Conservation (phyloP, 2,329 filamentous ascomycete genomes). For the Pyrenophora teres region DNA sequence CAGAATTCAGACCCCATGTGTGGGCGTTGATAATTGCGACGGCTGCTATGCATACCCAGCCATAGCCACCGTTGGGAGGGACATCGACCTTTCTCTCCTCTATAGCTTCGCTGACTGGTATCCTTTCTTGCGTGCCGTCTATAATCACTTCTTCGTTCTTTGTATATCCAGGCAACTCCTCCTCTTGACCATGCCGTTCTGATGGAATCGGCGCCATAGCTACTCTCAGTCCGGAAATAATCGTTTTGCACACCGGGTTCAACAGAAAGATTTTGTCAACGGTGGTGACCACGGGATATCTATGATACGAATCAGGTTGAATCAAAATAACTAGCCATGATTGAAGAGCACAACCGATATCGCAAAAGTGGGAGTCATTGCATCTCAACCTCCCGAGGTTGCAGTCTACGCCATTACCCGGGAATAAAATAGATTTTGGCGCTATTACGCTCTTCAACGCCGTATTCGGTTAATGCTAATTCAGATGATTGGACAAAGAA, state of each 20-base stretch:
- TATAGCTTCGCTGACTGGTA: background rate
- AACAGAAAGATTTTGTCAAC: background rate
- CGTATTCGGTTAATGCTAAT: background rate
- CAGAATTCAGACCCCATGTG: conserved; percentile 75
- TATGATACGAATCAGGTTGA: background rate
- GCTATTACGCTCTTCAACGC: conserved; percentile 10
- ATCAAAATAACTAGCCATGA: background rate
- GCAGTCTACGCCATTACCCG: conserved; percentile 5
- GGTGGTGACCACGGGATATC: background rate
- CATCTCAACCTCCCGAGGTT: background rate
- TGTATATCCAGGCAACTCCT: background rate
- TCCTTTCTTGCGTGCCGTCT: background rate
- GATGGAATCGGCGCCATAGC: background rate
- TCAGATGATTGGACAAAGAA: background rate
- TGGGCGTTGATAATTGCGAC: conserved; percentile 52
- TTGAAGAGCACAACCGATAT: background rate
- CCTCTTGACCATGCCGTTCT: background rate
- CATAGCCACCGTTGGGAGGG: conserved; percentile 66
- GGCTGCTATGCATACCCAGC: conserved; percentile 59
- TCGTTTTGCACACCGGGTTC: background rate
- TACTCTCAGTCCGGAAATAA: background rate
- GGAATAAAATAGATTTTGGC: conserved; percentile 25
- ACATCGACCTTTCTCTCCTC: conserved; percentile 39
- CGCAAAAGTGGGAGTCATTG: background rate
- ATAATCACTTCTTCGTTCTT: background rate